phyloP scores from a whole-genome alignment of 192 early-diverging fungal genomes.

The Spizellomyces punctatus region DNA sequence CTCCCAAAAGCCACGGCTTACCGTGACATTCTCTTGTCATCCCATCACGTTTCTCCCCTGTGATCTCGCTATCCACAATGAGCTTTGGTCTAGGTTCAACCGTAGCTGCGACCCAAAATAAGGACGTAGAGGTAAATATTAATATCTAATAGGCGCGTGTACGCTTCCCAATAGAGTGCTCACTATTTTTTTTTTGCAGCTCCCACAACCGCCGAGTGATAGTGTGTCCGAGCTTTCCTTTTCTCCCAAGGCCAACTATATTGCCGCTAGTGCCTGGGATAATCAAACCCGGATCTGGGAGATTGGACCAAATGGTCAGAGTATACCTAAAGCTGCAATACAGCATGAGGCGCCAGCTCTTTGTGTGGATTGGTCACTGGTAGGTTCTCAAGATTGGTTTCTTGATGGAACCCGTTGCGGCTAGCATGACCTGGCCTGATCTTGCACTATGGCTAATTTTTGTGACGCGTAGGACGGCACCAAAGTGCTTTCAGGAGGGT shows the following conservation, averaged over 20 bases:
- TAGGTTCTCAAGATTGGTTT: background rate
- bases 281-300: slow-evolving; percentile 95
- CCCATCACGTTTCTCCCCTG: no score
- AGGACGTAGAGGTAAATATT: no score
- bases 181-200: no score
- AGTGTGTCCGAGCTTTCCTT: slow-evolving; percentile 76
- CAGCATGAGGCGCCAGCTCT: slow-evolving; percentile 82
- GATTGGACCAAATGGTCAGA: slow-evolving; percentile 73
- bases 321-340: slow-evolving; percentile 78
- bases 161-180: no score
- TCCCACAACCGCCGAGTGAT: slow-evolving; percentile 2
- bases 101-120: no score
- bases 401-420: background rate
- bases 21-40: no score
- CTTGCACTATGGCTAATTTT: background rate
- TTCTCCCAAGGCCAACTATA: slow-evolving; percentile 77
- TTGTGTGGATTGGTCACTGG: slow-evolving; percentile 69
- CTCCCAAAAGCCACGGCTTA: no score
- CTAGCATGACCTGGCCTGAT: background rate
- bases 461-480: slow-evolving; percentile 72
- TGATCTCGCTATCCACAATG: no score
- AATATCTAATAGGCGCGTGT: no score
- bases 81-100: no score
- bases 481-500: slow-evolving; percentile 85
- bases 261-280: slow-evolving; percentile 92